phyloP scores from a whole-genome alignment of 495 filamentous ascomycete species.

The Trichoderma reesei region DNA sequence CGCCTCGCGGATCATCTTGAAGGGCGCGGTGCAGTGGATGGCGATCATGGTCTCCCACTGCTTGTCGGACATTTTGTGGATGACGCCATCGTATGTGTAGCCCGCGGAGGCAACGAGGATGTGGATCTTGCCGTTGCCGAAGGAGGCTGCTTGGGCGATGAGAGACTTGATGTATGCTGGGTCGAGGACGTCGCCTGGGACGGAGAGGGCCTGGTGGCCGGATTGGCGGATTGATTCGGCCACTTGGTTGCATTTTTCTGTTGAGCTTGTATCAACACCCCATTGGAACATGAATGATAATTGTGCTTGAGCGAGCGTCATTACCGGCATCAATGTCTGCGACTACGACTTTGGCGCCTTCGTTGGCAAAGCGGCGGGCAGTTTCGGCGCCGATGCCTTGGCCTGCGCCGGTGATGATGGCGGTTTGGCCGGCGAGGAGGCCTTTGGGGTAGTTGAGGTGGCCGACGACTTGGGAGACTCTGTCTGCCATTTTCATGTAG shows the following conservation, averaged over 20 bases:
- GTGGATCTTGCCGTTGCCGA: slow-evolving; percentile 79
- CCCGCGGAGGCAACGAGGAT: slow-evolving; percentile 84
- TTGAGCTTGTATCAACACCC: neutral
- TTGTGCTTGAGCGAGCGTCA: neutral
- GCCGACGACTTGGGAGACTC: slow-evolving; percentile 56
- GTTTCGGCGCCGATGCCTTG: slow-evolving; percentile 85
- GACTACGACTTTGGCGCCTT: slow-evolving; percentile 74
- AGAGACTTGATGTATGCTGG: slow-evolving; percentile 55
- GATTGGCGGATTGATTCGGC: slow-evolving; percentile 54
- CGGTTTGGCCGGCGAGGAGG: slow-evolving; percentile 66
- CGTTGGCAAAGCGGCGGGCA: slow-evolving; percentile 71
- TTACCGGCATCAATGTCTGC: slow-evolving; percentile 60
- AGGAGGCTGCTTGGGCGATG: slow-evolving; percentile 63
- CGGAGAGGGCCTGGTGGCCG: slow-evolving; percentile 55
- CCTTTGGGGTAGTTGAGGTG: slow-evolving; percentile 76
- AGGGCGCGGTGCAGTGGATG: slow-evolving; percentile 72
- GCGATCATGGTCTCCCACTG: slow-evolving; percentile 82
- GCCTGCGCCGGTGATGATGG: slow-evolving; percentile 79
- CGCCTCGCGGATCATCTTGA: slow-evolving; percentile 68
- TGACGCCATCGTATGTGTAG: slow-evolving; percentile 81
- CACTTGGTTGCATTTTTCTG: slow-evolving; percentile 51
- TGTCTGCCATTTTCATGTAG: slow-evolving; percentile 35
- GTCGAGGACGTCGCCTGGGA: slow-evolving; percentile 64
- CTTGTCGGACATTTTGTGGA: slow-evolving; percentile 87
- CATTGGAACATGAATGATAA: neutral